Percentiles rank a stretch among this genome's conserved stretches.
Evolutionary conservation across 108 stramenopile species (phyloP).

Genomic region (Parietichytrium sp.): DNA sequence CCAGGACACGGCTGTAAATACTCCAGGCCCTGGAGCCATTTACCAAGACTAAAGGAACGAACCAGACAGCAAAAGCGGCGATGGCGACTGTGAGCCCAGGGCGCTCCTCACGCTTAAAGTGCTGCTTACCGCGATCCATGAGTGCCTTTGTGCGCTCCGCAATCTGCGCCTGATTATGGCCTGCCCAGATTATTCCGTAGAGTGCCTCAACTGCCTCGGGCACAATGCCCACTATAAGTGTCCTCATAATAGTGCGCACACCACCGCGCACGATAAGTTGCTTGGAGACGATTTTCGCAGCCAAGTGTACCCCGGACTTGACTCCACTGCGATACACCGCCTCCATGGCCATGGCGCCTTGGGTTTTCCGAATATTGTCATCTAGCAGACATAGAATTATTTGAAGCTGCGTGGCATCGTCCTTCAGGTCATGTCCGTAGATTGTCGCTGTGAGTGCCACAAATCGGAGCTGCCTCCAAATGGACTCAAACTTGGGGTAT

Average conservation of each 20-base stretch:
- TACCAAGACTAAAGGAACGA: not conserved
- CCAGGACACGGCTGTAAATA: not conserved
- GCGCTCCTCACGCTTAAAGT: constrained; percentile 1
- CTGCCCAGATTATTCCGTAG: not conserved
- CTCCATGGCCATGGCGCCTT: constrained; percentile 11
- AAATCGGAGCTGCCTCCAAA: constrained; percentile 13
- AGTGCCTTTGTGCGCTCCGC: not conserved
- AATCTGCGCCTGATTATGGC: not conserved
- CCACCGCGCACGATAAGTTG: constrained; percentile 14
- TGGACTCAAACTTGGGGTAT: not conserved
- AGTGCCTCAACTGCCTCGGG: constrained; percentile 4
- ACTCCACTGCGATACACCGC: not conserved
- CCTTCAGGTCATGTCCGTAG: constrained; percentile 2
- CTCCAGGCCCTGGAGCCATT: not conserved
- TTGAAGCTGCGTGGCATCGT: constrained; percentile 13
- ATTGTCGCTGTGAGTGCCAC: constrained; percentile 28
- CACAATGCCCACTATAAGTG: not conserved
- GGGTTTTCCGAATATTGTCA: constrained; percentile 15
- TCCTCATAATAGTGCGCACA: not conserved
- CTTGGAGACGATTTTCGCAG: not conserved
- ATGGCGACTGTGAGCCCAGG: not conserved
- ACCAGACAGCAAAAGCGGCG: constrained; percentile 19
- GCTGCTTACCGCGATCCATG: not conserved
- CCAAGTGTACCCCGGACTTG: constrained; percentile 14
- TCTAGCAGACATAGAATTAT: not conserved